These are phyloP conservation scores for Nigrospora sphaerica DNA, from an alignment of 2,329 filamentous ascomycete genomes.

Conservation along the genomic window DNA sequence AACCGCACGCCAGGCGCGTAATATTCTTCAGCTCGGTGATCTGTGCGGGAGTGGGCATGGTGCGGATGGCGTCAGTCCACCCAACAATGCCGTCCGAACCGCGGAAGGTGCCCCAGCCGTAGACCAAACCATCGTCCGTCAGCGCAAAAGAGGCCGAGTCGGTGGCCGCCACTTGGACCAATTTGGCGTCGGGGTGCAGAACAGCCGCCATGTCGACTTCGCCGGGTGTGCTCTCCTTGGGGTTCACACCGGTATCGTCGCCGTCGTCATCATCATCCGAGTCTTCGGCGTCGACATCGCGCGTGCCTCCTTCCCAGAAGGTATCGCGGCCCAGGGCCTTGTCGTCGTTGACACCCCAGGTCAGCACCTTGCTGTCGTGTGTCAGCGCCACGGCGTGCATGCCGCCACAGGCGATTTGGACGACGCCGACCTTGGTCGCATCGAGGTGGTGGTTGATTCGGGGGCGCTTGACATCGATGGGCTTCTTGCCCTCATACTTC, in stretches of 20 bases:
- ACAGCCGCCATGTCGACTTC: constrained; percentile 53
- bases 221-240: constrained; percentile 61
- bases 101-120: constrained; percentile 64
- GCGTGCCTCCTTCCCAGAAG: constrained; percentile 55
- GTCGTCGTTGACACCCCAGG: constrained; percentile 78
- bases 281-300: constrained; percentile 45
- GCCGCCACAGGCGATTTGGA: constrained; percentile 58
- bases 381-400: constrained; percentile 66
- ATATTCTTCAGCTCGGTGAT: constrained; percentile 56
- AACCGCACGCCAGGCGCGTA: constrained; percentile 54
- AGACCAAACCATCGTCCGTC: constrained; percentile 56
- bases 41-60: constrained; percentile 36
- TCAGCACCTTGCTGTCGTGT: constrained; percentile 63
- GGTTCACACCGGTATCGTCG: constrained; percentile 60
- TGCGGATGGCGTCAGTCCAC: constrained; percentile 46
- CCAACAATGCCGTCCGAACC: constrained; percentile 54
- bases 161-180: constrained; percentile 52
- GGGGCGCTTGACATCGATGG: constrained; percentile 62
- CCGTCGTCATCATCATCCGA: constrained; percentile 45
- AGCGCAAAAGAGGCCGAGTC: constrained; percentile 59
- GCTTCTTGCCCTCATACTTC: constrained; percentile 37
- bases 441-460: constrained; percentile 56
- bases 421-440: constrained; percentile 49
- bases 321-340: constrained; percentile 64
- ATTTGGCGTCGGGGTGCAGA: constrained; percentile 49